Evolutionary conservation across 257 asterid species (phyloP), one percentile per base, ranked within the genome.

Genomic region (Penstemon newberryi): DNA sequence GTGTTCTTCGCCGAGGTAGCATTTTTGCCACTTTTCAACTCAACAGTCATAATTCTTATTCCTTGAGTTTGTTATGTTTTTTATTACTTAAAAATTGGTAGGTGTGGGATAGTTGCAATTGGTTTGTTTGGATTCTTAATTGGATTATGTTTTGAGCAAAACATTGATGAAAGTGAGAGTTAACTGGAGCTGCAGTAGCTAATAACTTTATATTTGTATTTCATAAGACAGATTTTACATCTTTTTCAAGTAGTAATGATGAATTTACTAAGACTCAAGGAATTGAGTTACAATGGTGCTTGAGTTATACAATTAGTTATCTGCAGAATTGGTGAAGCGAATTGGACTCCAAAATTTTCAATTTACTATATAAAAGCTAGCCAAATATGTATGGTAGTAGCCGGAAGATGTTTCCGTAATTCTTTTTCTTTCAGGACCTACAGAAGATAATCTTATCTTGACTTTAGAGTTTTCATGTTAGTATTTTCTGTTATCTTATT

Each of bases 1-100:
- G 3, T 66, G 70, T 72, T 51, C 54, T 84, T 77, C 81, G 85
- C 54, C 47, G 18, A 77, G 89, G 89, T 84, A 70, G 55, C 51
- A 42, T 15, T 7, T 9, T 37, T 71, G 39, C 53, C 10, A 15
- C 41, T 54, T 54, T 54, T 56, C 60, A 42, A 44, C 46, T 73
- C 4, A 45, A 13, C n/a, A 36, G 36, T 58, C 58, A 71, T 33
- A 5, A 45, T 60, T 73, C 49, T 54, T 39, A 50, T 63, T 59
- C 36, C n/a, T 62, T 70, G 56, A 62, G 55, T 19, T 25, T 42
- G 13, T 56, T 2, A 5, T 4, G 4, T 61, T 33, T 46, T 5
- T 57, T 10, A 56, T 3, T 44, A 8, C 5, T 18, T 19, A 10
- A 53, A 55, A 55, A 4, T n/a, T 56, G 42, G 19, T 57, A 46